These are phyloP conservation scores for Musa acuminata DNA, from an alignment of 176 grass and related monocot species.

Conservation along the genomic window DNA sequence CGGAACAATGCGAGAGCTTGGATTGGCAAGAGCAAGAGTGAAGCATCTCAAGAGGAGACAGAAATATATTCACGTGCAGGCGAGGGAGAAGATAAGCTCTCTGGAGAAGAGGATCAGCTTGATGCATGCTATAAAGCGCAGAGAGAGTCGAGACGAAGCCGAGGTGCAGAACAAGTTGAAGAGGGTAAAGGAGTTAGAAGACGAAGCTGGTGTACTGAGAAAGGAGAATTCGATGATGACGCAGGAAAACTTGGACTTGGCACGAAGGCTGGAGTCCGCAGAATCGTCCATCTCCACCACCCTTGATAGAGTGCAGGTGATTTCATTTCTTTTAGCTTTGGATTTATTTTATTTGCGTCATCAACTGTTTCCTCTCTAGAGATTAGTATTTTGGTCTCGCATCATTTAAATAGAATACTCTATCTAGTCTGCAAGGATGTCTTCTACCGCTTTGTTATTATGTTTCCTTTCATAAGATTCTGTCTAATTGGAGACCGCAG, in stretches of 20 bases:
- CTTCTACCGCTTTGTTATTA: too few relatives aligned
- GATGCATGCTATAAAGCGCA: constrained; percentile 26
- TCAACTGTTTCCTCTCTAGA: too few relatives aligned
- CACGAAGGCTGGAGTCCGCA: constrained; percentile 36
- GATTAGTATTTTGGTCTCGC: too few relatives aligned
- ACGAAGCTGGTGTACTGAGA: constrained; percentile 41
- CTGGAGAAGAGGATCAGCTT: constrained; percentile 24
- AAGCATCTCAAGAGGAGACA: constrained; percentile 26
- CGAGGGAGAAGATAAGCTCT: constrained; percentile 15
- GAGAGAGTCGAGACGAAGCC: constrained; percentile 21
- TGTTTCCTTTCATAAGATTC: too few relatives aligned
- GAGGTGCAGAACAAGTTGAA: constrained; percentile 23
- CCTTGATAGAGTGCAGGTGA: constrained; percentile 34
- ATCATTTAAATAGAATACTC: too few relatives aligned
- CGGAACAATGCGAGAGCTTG: constrained; percentile 35
- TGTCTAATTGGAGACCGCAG: too few relatives aligned
- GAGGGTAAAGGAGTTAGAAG: constrained; percentile 30
- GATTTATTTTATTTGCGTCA: too few relatives aligned
- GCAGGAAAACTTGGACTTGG: constrained; percentile 56
- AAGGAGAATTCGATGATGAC: constrained; percentile 42
- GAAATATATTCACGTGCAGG: constrained; percentile 19
- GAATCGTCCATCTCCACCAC: constrained; percentile 21
- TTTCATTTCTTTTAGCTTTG: too few relatives aligned
- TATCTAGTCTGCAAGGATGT: too few relatives aligned
- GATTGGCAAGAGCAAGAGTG: constrained; percentile 40